Evolutionary conservation across 129 eudicot genomes (phyloP).

Genomic region (Erigeron canadensis): DNA sequence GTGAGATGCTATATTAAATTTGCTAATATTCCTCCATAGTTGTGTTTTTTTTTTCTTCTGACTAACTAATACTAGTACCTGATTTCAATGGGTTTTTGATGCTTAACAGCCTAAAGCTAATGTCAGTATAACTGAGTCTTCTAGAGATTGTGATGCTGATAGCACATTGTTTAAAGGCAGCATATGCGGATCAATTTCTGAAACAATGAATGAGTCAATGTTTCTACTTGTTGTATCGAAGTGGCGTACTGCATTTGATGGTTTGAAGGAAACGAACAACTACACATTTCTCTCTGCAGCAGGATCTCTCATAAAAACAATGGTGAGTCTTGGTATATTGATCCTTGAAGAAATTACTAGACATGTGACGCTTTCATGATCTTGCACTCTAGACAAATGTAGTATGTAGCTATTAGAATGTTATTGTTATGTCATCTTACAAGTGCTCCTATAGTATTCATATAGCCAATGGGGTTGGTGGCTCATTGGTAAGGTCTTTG

Average conservation of each 20-base stretch:
- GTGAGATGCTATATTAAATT: conserved; percentile 37
- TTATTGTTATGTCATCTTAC: too few species aligned
- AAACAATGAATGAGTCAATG: conserved; percentile 85
- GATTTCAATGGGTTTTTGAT: conserved; percentile 14
- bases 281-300: conserved; percentile 81
- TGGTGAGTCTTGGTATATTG: conserved; percentile 48
- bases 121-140: conserved; percentile 42
- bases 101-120: conserved; percentile 49
- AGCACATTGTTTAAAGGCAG: conserved; percentile 63
- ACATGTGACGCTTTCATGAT: background rate
- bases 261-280: conserved; percentile 78
- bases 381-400: too few species aligned
- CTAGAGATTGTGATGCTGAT: conserved; percentile 42
- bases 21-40: background rate
- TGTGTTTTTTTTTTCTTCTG: conserved; percentile 12
- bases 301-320: conserved; percentile 75
- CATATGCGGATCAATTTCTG: conserved; percentile 88
- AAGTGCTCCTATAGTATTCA: too few species aligned
- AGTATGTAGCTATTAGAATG: too few species aligned
- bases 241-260: conserved; percentile 85
- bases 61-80: background rate
- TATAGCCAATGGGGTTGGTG: too few species aligned
- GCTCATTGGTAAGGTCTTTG: too few species aligned
- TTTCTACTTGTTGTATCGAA: conserved; percentile 66
- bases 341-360: background rate